Conservation (phyloP, 139 green algal genomes). For the Chlorella sp. region DNA sequence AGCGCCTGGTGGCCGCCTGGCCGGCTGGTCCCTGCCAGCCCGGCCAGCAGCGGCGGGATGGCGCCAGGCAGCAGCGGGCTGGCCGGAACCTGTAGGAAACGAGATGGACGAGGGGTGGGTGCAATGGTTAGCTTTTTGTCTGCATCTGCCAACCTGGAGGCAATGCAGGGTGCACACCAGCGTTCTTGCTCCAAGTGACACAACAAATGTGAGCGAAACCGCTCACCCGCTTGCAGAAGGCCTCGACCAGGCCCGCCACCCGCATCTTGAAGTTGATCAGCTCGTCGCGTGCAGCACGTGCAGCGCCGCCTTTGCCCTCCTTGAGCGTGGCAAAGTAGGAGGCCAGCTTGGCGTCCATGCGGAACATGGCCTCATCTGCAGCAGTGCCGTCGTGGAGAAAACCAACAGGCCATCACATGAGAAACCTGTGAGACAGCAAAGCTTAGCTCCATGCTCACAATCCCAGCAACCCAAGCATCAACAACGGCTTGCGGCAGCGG, state of each 20-base stretch:
- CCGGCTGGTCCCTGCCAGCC: constrained; percentile 45
- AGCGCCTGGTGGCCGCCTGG: constrained; percentile 43
- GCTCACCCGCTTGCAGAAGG: constrained; percentile 72
- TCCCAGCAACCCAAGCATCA: too few species aligned
- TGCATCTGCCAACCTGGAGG: too few species aligned
- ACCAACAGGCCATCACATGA: too few species aligned
- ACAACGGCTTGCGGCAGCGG: too few species aligned
- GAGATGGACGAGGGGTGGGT: neutral
- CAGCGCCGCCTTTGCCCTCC: constrained; percentile 42
- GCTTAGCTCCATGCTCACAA: too few species aligned
- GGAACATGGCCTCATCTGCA: constrained; percentile 81
- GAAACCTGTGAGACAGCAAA: too few species aligned
- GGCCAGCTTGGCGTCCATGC: constrained; percentile 77
- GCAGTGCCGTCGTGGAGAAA: too few species aligned
- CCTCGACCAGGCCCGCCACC: constrained; percentile 73
- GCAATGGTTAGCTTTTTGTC: neutral
- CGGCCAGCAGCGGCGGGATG: constrained; percentile 63
- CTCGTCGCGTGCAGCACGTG: constrained; percentile 51
- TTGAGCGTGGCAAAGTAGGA: constrained; percentile 59
- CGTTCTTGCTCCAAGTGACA: too few species aligned
- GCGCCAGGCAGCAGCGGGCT: constrained; percentile 60
- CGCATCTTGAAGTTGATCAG: constrained; percentile 75
- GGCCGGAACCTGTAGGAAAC: constrained; percentile 46
- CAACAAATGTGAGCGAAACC: too few species aligned
- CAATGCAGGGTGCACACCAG: too few species aligned